Evolutionary conservation across 495 filamentous ascomycete genomes (phyloP).

Genomic region (Penicillium manginii): DNA sequence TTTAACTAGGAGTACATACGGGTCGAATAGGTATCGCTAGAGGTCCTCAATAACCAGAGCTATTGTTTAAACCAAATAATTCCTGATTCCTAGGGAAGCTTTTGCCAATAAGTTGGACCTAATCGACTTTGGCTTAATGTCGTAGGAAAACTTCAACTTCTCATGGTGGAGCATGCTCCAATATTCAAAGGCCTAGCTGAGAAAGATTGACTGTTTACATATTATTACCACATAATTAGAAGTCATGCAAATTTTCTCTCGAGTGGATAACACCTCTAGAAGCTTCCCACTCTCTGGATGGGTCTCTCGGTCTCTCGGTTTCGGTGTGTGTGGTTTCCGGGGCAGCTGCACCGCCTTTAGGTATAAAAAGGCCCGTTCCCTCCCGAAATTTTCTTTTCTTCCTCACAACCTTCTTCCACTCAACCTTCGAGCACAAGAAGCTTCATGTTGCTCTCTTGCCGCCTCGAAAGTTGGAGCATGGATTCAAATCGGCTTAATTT

Average conservation of each 20-base stretch:
- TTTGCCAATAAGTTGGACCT: no score
- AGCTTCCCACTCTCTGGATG: constrained; percentile 24
- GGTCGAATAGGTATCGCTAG: neutral
- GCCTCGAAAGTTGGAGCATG: neutral
- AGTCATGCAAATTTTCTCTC: neutral
- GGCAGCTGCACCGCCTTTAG: constrained; percentile 40
- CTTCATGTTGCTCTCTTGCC: constrained; percentile 18
- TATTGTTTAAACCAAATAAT: neutral
- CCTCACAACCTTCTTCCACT: constrained; percentile 27
- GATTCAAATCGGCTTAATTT: constrained; percentile 4
- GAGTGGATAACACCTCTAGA: constrained; percentile 33
- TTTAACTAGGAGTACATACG: constrained; percentile 5
- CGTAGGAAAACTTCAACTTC: no score
- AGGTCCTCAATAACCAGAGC: no score
- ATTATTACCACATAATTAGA: no score
- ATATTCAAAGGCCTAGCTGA: no score
- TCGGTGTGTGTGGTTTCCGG: constrained; percentile 30
- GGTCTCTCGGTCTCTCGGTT: neutral
- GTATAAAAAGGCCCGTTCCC: constrained; percentile 40
- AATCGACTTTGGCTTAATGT: no score
- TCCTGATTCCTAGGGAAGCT: no score
- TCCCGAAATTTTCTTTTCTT: constrained; percentile 34
- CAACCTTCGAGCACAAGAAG: constrained; percentile 6
- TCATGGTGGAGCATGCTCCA: no score
- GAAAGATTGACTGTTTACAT: no score